These are phyloP conservation scores for Primulina tabacum DNA, from an alignment of 257 asterid species.

Conservation along the genomic window DNA sequence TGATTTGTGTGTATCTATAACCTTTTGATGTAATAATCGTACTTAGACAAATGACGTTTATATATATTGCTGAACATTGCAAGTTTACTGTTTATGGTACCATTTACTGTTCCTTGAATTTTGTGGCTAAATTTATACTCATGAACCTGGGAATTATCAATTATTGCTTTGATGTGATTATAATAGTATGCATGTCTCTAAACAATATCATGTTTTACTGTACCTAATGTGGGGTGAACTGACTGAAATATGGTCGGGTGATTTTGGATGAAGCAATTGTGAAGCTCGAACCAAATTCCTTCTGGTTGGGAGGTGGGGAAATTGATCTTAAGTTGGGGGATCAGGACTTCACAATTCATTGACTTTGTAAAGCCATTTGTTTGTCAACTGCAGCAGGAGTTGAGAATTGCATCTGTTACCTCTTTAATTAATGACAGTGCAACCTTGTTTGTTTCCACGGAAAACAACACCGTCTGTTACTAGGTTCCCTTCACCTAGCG, in stretches of 20 bases:
- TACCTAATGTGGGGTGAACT: constrained; percentile 10
- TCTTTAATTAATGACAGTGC: not conserved
- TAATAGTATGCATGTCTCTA: not conserved
- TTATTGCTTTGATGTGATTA: constrained; percentile 9
- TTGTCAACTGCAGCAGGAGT: constrained; percentile 55
- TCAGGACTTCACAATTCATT: constrained; percentile 60
- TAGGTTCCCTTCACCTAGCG: no score
- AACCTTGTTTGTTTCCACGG: not conserved
- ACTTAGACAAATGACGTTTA: not conserved
- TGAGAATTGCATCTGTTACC: constrained; percentile 16
- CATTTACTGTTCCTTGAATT: not conserved
- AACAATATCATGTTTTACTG: not conserved
- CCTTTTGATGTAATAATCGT: constrained; percentile 2
- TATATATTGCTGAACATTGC: not conserved
- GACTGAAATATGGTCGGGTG: constrained; percentile 49
- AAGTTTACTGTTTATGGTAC: not conserved
- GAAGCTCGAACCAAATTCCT: constrained; percentile 72
- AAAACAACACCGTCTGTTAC: not conserved
- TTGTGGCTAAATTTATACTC: not conserved
- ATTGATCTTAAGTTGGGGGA: constrained; percentile 69
- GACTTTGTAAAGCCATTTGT: constrained; percentile 62
- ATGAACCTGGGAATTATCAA: not conserved
- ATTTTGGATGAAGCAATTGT: constrained; percentile 83
- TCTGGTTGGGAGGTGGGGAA: constrained; percentile 97
- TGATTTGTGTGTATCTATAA: not conserved